Base-by-base conservation (phyloP, 1,284 basidiomycete species). In the Irpex sp. region DNA sequence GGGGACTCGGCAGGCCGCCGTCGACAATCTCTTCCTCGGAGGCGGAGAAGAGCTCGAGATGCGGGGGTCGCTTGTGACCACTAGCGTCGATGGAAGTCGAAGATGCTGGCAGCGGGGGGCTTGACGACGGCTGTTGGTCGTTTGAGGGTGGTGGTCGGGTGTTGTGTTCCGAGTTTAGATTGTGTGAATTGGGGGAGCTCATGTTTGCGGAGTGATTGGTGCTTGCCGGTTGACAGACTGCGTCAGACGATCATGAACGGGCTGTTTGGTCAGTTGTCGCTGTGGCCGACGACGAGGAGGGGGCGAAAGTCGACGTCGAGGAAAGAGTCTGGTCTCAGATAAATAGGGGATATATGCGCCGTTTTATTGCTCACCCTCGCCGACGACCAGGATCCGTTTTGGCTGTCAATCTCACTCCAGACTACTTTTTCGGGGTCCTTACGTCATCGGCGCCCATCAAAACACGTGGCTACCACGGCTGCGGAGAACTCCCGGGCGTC, bases 1-100 rank as follows among this genome's bases (percentile, higher is more conserved):
- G 75, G 3, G 76, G 75, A 3, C 75, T 74, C 36, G 75, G 74
- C 17, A 74, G 63, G 9, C 72, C 60, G 62, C 67, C 60, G 36
- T 70, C 68, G 55, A 69, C 62, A 47, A 70, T 62, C 62, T 72
- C 70, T 62, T 74, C 71, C 11, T 63, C 58, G 60, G 65, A 60
- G 15, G 66, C 62, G 62, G 64, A 57, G 66, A 76, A 74, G 60
- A 74, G 62, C 59, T 70, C 67, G 57, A 65, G 68, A 9, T 55
- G 64, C 26, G 63, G 55, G n/a, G 65, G 64, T 26, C 64, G 60
- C 31, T 36, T 57, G 38, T 26, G 38, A 15, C 9, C 15, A 40
- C 38, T 15, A 8, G 38, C 7, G 38, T 40, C 38, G 7, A 40
- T 26, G 54, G 54, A 36, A 15, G 54, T 31, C 13, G 54, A 55